phyloP scores from a whole-genome alignment of 2,329 filamentous ascomycete species.

The Ustulina deusta region DNA sequence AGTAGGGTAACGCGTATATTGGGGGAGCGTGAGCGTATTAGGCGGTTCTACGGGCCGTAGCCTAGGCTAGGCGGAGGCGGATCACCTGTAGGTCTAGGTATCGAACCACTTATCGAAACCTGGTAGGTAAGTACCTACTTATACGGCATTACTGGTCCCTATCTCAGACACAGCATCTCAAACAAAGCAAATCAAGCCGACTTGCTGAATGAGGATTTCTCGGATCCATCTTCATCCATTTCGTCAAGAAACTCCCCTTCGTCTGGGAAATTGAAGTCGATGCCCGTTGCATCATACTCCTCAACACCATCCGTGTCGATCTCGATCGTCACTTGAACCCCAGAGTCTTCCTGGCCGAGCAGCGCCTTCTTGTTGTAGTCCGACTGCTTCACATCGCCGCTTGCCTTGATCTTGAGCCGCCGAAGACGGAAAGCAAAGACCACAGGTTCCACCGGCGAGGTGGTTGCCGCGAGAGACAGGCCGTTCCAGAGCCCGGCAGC shows the following conservation, averaged over 20 bases:
- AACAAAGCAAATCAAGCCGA: slow-evolving; percentile 3
- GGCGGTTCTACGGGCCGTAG: too few species aligned
- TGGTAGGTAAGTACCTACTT: too few species aligned
- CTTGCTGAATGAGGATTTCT: slow-evolving; percentile 14
- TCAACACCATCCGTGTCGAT: slow-evolving; percentile 24
- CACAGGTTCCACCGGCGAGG: slow-evolving; percentile 17
- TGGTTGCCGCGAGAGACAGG: slow-evolving; percentile 6
- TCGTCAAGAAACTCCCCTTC: slow-evolving; percentile 19
- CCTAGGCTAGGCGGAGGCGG: too few species aligned
- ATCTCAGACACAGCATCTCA: background rate
- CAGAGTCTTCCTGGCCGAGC: slow-evolving; percentile 5
- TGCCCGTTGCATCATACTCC: slow-evolving; percentile 24
- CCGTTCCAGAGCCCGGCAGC: slow-evolving; percentile 1
- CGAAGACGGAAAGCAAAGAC: slow-evolving; percentile 30
- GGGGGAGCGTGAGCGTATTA: too few species aligned
- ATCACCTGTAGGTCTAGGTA: too few species aligned
- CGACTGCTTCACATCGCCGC: slow-evolving; percentile 16
- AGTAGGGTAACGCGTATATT: too few species aligned
- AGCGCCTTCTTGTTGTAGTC: slow-evolving; percentile 19
- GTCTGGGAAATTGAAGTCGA: slow-evolving; percentile 12
- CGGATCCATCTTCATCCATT: slow-evolving; percentile 17
- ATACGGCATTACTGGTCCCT: too few species aligned
- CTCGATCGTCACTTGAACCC: background rate
- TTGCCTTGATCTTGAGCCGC: slow-evolving; percentile 23
- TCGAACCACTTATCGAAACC: too few species aligned